Evolutionary conservation across 192 early-diverging fungal genomes (phyloP), one percentile per base, ranked within the genome.

Genomic region (Radiomyces spectabilis): DNA sequence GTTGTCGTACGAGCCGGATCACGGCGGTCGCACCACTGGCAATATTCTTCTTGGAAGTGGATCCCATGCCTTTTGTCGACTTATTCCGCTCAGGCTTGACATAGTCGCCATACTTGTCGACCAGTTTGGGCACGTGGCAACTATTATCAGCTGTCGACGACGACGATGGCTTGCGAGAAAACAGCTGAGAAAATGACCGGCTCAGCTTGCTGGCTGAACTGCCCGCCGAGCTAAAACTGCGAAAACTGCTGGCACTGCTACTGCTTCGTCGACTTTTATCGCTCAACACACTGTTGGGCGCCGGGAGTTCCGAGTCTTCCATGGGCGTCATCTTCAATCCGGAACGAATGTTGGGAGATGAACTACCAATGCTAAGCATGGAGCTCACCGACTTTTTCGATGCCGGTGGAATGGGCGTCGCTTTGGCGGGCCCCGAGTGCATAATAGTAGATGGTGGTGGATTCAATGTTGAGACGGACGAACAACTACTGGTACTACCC

Each of bases 1-100:
- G 30, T 57, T 59, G 43, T 68, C 63, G 26, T 73, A 25, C 89
- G 3, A 98, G 69, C 16, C 88, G 82, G 35, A 98, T 95, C 2
- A 95, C 86, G 0, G 95, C 95, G 1, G 90, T 93, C 2, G 92
- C 93, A 25, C 95, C 95, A 58, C 79, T 80, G 6, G 93, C 95
- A 30, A 98, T 87, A 57, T 73, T 76, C 24, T 56, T 48, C 43
- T 49, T 47, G 38, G 32, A 33, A n/a, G 50, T 51, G 19, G 50
- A 31, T 18, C 50, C 50, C n/a, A 22, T 33, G 8, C 21, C 39
- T 37, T 52, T 52, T 41, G 27, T 25, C 12, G 31, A 16, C 3
- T 25, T 26, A 33, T 39, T 37, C 18, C 50, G 50, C 26, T 40
- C 24, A 16, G 29, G 53, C 33, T 56, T 63, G 31, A 56, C 38